Percentiles rank a stretch among this genome's conserved stretches.
These are phyloP conservation scores for Aspergillus pseudoterreus DNA, from an alignment of 2,329 filamentous ascomycete genomes.

Conservation along the genomic window DNA sequence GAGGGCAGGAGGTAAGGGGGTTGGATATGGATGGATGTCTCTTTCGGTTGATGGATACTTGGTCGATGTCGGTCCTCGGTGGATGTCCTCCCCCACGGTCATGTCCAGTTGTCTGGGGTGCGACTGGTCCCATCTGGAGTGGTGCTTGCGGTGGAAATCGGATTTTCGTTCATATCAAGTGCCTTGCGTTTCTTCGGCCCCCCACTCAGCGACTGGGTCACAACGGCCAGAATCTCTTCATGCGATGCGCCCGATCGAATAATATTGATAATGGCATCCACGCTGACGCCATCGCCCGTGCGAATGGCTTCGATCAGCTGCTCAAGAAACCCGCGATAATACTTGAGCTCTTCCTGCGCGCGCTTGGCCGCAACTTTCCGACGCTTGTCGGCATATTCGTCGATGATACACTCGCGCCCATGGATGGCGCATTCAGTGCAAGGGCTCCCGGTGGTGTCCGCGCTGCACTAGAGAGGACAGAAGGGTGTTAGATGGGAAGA, in stretches of 20 bases:
- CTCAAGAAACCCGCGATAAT: conserved; percentile 24
- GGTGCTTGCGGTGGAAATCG: neutral
- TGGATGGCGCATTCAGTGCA: conserved; percentile 34
- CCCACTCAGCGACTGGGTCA: conserved; percentile 4
- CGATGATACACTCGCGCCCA: conserved; percentile 30
- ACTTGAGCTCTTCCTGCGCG: conserved; percentile 27
- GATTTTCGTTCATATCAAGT: neutral
- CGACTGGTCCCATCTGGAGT: neutral
- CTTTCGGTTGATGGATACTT: neutral
- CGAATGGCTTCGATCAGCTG: conserved; percentile 26
- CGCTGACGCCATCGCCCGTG: conserved; percentile 11
- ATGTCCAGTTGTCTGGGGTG: conserved; percentile 1
- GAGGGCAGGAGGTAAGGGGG: neutral
- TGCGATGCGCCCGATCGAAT: conserved; percentile 22
- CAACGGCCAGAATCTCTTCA: conserved; percentile 12
- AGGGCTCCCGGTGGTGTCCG: conserved; percentile 20
- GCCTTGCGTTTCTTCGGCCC: neutral
- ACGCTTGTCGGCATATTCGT: conserved; percentile 33
- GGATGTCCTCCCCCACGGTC: neutral
- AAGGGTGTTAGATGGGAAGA: neutral
- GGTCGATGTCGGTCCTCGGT: neutral
- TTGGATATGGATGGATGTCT: neutral
- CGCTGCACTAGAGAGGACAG: conserved; percentile 25
- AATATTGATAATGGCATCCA: conserved; percentile 23
- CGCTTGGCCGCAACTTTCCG: conserved; percentile 31